Percentiles rank a stretch among this genome's conserved stretches.
These are phyloP conservation scores for Massospora cicadina DNA, from an alignment of 371 early-diverging fungal species.

Conservation along the genomic window DNA sequence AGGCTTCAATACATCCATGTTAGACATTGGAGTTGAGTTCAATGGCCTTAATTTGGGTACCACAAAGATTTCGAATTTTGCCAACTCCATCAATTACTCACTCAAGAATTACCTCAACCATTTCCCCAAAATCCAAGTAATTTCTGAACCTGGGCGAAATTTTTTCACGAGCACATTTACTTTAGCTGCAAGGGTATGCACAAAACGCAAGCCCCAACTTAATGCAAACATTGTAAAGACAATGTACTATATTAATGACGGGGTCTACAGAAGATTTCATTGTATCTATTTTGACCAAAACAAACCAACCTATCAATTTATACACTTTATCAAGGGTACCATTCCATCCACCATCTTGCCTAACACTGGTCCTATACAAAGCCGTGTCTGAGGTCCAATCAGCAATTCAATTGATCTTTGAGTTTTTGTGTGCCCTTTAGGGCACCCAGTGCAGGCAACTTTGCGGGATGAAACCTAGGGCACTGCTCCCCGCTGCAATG, in stretches of 20 bases:
- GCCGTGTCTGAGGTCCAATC: conserved; percentile 91
- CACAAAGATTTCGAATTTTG: conserved; percentile 69
- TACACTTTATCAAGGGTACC: conserved; percentile 29
- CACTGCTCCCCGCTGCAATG: no score
- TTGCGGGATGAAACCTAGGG: no score
- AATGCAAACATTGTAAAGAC: neutral
- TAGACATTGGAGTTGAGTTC: conserved; percentile 96
- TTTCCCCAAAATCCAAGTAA: conserved; percentile 72
- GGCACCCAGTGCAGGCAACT: no score
- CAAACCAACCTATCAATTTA: conserved; percentile 46
- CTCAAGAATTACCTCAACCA: conserved; percentile 53
- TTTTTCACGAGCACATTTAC: conserved; percentile 86
- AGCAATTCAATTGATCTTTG: no score
- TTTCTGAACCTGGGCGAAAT: conserved; percentile 96
- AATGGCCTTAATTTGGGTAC: conserved; percentile 55
- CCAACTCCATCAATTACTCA: conserved; percentile 52
- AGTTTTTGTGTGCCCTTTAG: no score
- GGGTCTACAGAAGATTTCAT: conserved; percentile 93
- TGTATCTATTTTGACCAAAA: conserved; percentile 93
- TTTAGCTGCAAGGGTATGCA: conserved; percentile 75
- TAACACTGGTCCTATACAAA: conserved; percentile 20
- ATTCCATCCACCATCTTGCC: conserved; percentile 15
- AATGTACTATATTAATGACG: conserved; percentile 31
- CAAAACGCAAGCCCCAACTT: conserved; percentile 50
- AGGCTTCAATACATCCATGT: conserved; percentile 57